These are phyloP conservation scores for Aechmea fasciata DNA, from an alignment of 176 grass and related monocot species.

Conservation along the genomic window DNA sequence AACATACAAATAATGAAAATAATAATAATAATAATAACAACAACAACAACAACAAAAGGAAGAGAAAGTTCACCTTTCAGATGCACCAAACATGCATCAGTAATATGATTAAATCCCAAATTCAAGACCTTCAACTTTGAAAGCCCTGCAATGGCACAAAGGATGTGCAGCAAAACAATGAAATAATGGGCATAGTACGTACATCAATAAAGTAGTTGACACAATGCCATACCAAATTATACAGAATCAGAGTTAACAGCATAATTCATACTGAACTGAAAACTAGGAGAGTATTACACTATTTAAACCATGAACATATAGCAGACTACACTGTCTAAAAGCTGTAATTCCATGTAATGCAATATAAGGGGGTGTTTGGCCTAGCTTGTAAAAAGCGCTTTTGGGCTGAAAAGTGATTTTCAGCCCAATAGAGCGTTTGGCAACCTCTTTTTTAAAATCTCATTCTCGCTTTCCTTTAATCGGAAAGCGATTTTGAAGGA, in stretches of 20 bases:
- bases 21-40: not conserved
- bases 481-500: no score
- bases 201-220: not conserved
- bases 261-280: not conserved
- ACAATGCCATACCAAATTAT: no score
- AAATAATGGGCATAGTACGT: slow-evolving; percentile 7
- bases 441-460: no score
- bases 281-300: not conserved
- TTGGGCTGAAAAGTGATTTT: no score
- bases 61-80: slow-evolving; percentile 16
- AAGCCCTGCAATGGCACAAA: slow-evolving; percentile 31
- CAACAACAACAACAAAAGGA: not conserved
- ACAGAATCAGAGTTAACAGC: not conserved
- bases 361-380: no score
- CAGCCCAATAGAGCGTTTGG: no score
- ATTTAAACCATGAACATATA: not conserved
- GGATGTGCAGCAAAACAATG: not conserved
- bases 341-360: not conserved
- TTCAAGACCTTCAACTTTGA: slow-evolving; percentile 53
- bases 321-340: not conserved
- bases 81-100: slow-evolving; percentile 70
- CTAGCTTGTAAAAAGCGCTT: no score
- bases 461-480: no score
- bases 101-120: slow-evolving; percentile 83
- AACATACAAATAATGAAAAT: no score